Base-by-base conservation (phyloP, 2,329 filamentous ascomycete species). In the Sclerotinia nivalis region DNA sequence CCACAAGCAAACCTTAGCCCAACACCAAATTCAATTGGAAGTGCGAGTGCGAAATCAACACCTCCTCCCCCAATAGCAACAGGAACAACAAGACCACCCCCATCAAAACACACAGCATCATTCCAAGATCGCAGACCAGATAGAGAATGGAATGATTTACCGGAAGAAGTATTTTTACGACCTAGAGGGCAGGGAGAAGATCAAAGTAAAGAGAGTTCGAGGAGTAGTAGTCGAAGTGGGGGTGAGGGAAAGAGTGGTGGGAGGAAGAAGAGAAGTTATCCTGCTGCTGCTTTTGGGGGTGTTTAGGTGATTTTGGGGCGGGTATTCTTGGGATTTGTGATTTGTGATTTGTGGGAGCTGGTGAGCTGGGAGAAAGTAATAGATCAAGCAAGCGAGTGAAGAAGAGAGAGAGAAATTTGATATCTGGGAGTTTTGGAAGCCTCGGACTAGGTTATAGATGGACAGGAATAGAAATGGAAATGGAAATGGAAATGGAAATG, bases 121-220 rank as follows among this genome's bases (percentile, higher is more conserved):
- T 90, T 84, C 77, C 88, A 89, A 78, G 89, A 86, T 70, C 79
- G 82, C 73, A 82, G 87, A 9, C 85, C 88, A 3, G 84, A 86
- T 28, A 86, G 80, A 43, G 88, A 90, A 76, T 90, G 88, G 88
- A 90, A 90, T 79, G 88, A 90, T 76, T 75, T 90, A 13, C 88
- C 88, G 0, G 81, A 83, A 13, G 88, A 90, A 66, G 88, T 89
- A 2, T 58, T 79, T 2, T 55, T 70, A 13, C 70, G 58, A 22
- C 43, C 71, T 78, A 84, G 15, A 76, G 78, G 28, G 70, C 77
- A 4, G 73, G 79, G 69, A 77, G 55, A 60, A 28, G 68, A 40
- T 22, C 37, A 45, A n/a, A 76, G 76, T 70, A 70, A 71, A 25
- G 78, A 83, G 1, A 87, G 84, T 75, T 88, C 87, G 43, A 81